phyloP scores from a whole-genome alignment of 1,284 basidiomycete genomes.

The Irpex sp. region DNA sequence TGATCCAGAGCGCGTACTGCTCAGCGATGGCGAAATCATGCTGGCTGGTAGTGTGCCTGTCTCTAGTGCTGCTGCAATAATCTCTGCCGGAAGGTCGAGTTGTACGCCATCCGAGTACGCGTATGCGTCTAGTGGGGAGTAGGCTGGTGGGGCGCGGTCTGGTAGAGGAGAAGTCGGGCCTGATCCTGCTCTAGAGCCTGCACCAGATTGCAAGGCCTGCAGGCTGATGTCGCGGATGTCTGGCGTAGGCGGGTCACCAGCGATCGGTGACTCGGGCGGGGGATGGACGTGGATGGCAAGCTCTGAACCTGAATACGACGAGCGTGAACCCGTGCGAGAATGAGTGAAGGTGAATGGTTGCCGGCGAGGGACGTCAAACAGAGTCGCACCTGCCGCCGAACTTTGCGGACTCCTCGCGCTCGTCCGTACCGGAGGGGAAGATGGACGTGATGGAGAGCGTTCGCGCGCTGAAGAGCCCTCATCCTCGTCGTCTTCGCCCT shows the following conservation, averaged over 20 bases:
- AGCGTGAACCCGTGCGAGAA: slow-evolving; percentile 29
- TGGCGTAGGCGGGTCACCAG: slow-evolving; percentile 75
- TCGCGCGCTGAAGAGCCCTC: slow-evolving; percentile 10
- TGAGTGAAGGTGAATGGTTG: slow-evolving; percentile 31
- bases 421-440: slow-evolving; percentile 25
- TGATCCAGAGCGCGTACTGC: slow-evolving; percentile 34
- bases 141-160: slow-evolving; percentile 64
- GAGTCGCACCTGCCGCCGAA: slow-evolving; percentile 66
- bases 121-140: slow-evolving; percentile 78
- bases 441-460: slow-evolving; percentile 18
- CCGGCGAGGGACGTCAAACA: slow-evolving; percentile 68
- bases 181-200: slow-evolving; percentile 24
- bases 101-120: slow-evolving; percentile 79
- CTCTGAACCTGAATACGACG: slow-evolving; percentile 50
- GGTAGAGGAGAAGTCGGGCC: slow-evolving; percentile 17
- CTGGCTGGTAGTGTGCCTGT: slow-evolving; percentile 55
- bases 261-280: slow-evolving; percentile 71
- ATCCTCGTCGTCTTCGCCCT: slow-evolving; percentile 18
- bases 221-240: slow-evolving; percentile 75
- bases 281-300: slow-evolving; percentile 66
- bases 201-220: slow-evolving; percentile 50
- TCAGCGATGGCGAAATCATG: slow-evolving; percentile 44
- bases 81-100: slow-evolving; percentile 77
- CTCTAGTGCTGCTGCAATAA: slow-evolving; percentile 77
- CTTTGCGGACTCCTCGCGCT: background rate